Evolutionary conservation across 2,329 filamentous ascomycete species (phyloP), one percentile per base, ranked within the genome.

Genomic region (Cytospora leucostoma): DNA sequence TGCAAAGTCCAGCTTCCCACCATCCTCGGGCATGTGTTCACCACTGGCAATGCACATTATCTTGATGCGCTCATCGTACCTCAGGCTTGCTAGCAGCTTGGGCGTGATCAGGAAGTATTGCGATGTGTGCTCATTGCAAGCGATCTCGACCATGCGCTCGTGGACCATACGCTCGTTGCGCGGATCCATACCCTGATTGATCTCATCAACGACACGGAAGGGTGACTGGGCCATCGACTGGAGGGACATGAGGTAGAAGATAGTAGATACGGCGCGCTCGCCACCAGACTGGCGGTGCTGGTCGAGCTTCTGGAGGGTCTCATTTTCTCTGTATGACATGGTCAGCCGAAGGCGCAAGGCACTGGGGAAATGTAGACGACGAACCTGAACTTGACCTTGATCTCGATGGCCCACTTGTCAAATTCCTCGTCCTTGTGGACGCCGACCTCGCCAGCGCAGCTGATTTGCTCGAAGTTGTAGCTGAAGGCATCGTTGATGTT

Each of bases 131-230:
- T 93, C 88, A 68, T 87, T 85, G 75, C 95, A 98, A 51, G 95
- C 95, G 73, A 99, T 97, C 72, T 97, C 93, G 10, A 99, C 95
- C 90, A 99, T 96, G 67, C 95, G 91, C 74, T 94, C 92, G 78
- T 99, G 95, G 17, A 99, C 93, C 86, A 97, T 96, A 70, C 95
- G 91, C 78, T 99, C 95, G 77, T 99, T 99, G 71, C 95, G 89
- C 51, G 94, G 95, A 75, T 99, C 95, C 95, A 99, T 99, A 68
- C 95, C 95, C 78, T 99, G 95, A 74, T 99, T 99, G 82, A 99
- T 99, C 79, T 99, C 95, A 77, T 99, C 95, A 64, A 99, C 95
- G 56, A 99, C 94, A 59, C 95, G 92, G 84, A 99, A 99, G 1
- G 95, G 95, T 4, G 93, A 93, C 71, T 93, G 90, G 17, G 95